A percentile compares a stretch with the other conserved stretches of the same genome.
phyloP scores from a whole-genome alignment of 169 alveolate genomes.

The Neospora caninum region DNA sequence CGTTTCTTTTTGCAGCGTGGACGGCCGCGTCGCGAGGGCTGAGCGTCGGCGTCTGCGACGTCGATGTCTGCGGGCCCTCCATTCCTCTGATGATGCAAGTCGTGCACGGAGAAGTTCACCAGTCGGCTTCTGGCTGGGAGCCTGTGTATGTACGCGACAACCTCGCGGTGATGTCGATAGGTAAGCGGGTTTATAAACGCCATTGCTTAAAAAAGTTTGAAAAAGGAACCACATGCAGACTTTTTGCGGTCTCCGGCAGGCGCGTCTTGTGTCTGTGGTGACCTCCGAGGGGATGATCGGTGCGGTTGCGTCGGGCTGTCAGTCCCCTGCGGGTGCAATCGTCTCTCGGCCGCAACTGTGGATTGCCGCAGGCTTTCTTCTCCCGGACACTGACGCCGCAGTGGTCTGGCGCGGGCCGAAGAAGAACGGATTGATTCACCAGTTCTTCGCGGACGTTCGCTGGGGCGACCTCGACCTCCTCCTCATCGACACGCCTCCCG shows the following conservation, averaged over 20 bases:
- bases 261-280: too few species aligned
- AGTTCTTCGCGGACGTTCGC: slow-evolving; percentile 95
- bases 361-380: slow-evolving; percentile 88
- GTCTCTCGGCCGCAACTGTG: too few species aligned
- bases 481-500: slow-evolving; percentile 99
- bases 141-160: slow-evolving; percentile 95
- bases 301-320: too few species aligned
- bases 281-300: too few species aligned
- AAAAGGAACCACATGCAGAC: too few species aligned
- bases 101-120: slow-evolving; percentile 92
- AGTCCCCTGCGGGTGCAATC: too few species aligned
- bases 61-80: slow-evolving; percentile 99
- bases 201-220: too few species aligned
- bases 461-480: slow-evolving; percentile 98
- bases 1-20: slow-evolving; percentile 72
- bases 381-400: slow-evolving; percentile 93
- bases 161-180: slow-evolving; percentile 96
- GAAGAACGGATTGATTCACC: slow-evolving; percentile 95
- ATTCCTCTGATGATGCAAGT: slow-evolving; percentile 96
- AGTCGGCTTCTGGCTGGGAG: slow-evolving; percentile 96
- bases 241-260: too few species aligned
- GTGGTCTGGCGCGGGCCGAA: slow-evolving; percentile 99
- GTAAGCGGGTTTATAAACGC: too few species aligned
- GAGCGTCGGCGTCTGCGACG: slow-evolving; percentile 95
- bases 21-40: slow-evolving; percentile 80